Evolutionary conservation across 805 yeast genomes (phyloP), one percentile per base, ranked within the genome.

Genomic region (Pichia manshurica): DNA sequence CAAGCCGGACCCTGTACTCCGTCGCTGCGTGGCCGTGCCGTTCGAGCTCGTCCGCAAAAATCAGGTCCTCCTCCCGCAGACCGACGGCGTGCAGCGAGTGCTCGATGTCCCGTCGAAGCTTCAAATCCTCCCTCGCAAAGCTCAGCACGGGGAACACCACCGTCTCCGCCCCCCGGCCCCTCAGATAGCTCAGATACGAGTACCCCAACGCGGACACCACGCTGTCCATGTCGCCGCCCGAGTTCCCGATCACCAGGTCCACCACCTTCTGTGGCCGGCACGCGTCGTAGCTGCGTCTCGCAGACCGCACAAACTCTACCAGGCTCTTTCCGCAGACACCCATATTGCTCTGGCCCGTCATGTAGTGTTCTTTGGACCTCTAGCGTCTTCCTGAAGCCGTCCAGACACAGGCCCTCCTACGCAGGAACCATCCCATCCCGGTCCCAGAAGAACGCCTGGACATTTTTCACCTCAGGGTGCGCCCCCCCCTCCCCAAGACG

Each of bases 181-280:
- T 33, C 4, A 33, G 13, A 46, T 71, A 65, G 25, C 68, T 65
- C 50, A 83, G 73, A 57, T 78, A 87, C 0, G 96, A 81, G 58
- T 81, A 85, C 3, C 84, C 59, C 5, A 93, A 69, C 0, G 97
- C 82, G 47, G 84, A 75, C 2, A 87, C 77, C 29, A 89, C 84
- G 0, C 97, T 90, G 64, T 91, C 99, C 68, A 93, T 68, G 64
- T 91, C 89, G 0, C 93, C 90, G 4, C 93, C 78, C 58, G 88
- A 93, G 59, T 89, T 89, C 1, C 97, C 97, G 0, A 84, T 69
- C 0, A 83, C 90, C 20, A 83, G 58, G 1, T 31, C 35, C 43
- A 32, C 36, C 19, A 4, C 29, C 29, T 10, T 7, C 29, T 7
- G 29, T 7, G 10, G 29, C 7, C 29, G 29, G 29, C 29, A 25